Evolutionary conservation across 768 basidiomycete species (phyloP), one percentile per base, ranked within the genome.

Genomic region (Russula sp.): DNA sequence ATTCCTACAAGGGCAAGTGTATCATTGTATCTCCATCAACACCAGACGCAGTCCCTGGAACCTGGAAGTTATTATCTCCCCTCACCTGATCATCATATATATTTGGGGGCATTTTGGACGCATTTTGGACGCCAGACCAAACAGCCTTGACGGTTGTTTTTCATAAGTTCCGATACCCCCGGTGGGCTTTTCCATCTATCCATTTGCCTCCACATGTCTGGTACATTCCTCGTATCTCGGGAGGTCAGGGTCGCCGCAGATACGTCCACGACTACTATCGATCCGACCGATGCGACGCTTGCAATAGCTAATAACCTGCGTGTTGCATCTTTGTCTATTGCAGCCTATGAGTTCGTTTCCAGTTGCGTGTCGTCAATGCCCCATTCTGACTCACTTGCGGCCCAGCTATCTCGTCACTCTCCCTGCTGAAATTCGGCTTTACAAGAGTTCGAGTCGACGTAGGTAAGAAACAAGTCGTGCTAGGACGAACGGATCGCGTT

Each of bases 291-390:
- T 24, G 10, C 5, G 1, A 32, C 59, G 18, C 4, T 51, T 6
- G 10, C 38, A 20, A 22, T 42, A n/a, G 65, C 54, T 13, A 67
- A 61, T 26, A 57, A 69, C 62, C 30, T 69, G 28, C 68, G 62
- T 13, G 16, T 69, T 44, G 66, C 61, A 13, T 61, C 68, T 16
- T 8, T 69, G 5, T 14, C 51, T 22, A 56, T 70, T 38, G 68
- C 67, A 26, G 49, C 61, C 22, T 70, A 66, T 51, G 69, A 69
- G 67, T 69, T 36, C n/a, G 69, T 63, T 22, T 2, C 28, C 34
- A 16, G 5, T 22, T 2, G 8, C 16, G 13, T 16, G 18, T 44
- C 49, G 24, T 20, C 16, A 11, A 14, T n/a, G 18, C 50, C 36
- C 50, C 10, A n/a, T 51, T 7, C 10, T 34, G 42, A 61, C 59